These are phyloP conservation scores for Hippophae rhamnoides DNA, from an alignment of 306 rosid species.

Conservation along the genomic window DNA sequence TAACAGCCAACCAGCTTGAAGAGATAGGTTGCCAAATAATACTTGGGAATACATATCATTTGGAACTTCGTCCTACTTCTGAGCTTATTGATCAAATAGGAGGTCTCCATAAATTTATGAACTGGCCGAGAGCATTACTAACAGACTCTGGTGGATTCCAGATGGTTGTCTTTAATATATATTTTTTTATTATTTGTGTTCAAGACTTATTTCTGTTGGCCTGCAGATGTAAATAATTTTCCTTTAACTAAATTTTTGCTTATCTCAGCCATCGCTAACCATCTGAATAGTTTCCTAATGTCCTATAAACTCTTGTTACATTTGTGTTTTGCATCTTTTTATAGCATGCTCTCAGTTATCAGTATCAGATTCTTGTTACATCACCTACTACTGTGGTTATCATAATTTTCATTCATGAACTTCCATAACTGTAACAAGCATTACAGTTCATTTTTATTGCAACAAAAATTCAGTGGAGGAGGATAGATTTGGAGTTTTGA, in stretches of 20 bases:
- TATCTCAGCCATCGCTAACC: too few species aligned
- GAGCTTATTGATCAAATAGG: constrained; percentile 84
- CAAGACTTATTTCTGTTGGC: constrained; percentile 5
- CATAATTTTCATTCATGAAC: too few species aligned
- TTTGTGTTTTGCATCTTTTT: too few species aligned
- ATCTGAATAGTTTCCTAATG: too few species aligned
- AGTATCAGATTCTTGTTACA: too few species aligned
- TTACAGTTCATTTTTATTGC: too few species aligned
- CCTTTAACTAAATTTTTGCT: neutral
- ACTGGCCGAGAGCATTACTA: constrained; percentile 90
- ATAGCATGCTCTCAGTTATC: too few species aligned
- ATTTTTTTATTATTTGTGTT: neutral
- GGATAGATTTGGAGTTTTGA: too few species aligned
- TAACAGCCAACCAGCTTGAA: constrained; percentile 75
- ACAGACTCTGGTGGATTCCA: constrained; percentile 98
- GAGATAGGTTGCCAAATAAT: constrained; percentile 93
- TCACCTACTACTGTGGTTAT: too few species aligned
- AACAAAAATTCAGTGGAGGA: too few species aligned
- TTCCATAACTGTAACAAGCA: too few species aligned
- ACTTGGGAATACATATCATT: constrained; percentile 92
- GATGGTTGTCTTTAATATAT: constrained; percentile 45
- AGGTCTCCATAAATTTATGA: constrained; percentile 90
- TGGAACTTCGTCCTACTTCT: constrained; percentile 87
- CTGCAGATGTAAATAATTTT: neutral
- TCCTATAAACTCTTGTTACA: too few species aligned